phyloP scores from a whole-genome alignment of 1,139 yeast genomes.

The Yamadazyma jaroonii region DNA sequence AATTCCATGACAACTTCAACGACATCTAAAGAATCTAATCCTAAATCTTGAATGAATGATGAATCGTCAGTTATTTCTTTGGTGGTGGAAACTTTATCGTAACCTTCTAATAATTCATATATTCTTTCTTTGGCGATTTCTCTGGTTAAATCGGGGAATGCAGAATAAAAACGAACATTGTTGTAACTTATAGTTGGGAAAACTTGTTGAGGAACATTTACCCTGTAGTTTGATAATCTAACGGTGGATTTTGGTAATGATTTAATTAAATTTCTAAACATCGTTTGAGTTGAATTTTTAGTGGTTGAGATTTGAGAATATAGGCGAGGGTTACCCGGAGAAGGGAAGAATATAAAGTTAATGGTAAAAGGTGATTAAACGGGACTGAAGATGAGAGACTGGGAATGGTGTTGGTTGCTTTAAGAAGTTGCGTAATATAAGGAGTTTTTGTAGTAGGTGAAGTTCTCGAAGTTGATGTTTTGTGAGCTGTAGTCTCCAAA shows the following conservation, averaged over 20 bases:
- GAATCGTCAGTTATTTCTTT: constrained; percentile 57
- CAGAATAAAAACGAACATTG: constrained; percentile 50
- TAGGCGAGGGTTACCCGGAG: constrained; percentile 5
- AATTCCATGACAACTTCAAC: constrained; percentile 90
- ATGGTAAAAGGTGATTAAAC: too few species aligned
- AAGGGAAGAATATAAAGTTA: too few species aligned
- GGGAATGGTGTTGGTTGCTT: too few species aligned
- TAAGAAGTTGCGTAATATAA: too few species aligned
- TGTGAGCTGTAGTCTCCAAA: too few species aligned
- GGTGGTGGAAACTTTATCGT: constrained; percentile 59
- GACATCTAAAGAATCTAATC: constrained; percentile 82
- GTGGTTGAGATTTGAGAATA: constrained; percentile 6
- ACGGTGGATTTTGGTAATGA: constrained; percentile 9
- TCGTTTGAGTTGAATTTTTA: constrained; percentile 3
- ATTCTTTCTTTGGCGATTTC: constrained; percentile 75
- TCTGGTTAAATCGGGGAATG: constrained; percentile 64
- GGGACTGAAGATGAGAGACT: too few species aligned
- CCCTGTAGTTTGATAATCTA: neutral
- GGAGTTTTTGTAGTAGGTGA: too few species aligned
- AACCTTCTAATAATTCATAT: constrained; percentile 74
- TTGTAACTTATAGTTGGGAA: neutral
- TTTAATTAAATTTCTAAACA: constrained; percentile 6
- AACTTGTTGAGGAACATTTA: neutral
- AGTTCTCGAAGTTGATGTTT: too few species aligned
- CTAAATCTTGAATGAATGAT: constrained; percentile 70